Evolutionary conservation across 2,329 filamentous ascomycete species (phyloP), one percentile per base, ranked within the genome.

Genomic region (Cladosporium sphaerospermum): DNA sequence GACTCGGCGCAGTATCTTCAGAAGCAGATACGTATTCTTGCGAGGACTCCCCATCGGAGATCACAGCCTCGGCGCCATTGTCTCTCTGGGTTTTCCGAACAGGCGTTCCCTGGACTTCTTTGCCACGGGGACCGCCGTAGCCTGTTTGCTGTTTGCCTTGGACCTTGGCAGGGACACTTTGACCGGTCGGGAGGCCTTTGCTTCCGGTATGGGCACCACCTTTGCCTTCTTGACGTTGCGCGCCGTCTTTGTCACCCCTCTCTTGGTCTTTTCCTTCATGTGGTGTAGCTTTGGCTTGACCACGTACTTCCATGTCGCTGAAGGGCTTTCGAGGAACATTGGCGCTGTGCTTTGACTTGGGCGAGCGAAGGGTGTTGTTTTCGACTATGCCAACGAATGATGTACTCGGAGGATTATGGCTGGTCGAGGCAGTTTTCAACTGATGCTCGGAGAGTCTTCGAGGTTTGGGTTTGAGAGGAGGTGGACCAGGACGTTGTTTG

Each of bases 351-450:
- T 75, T 60, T 11, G 68, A 64, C 56, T 40, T 45, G 57, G 32
- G 62, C 62, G 41, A 37, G 11, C 43, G 52, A 14, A 52, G 58
- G 7, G 59, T 42, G 37, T 71, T 75, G 57, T 76, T 73, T 68
- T 90, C 86, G 59, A 89, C 89, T 71, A 88, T 76, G 37, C 79
- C 79, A 51, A 89, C 84, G 16, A 89, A 73, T 4, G 82, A 79
- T 3, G 75, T 81, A 0, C 85, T 84, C 0, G 85, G 77, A 19
- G 79, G 34, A 8, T 19, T 53, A 11, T 44, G 54, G 28, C 44
- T 34, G 14, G 36, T 14, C 36, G 36, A 14, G 16, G 36, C 36
- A 9, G 49, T 48, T 43, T 32, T 51, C 28, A 37, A 47, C 37
- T 53, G 50, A 33, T 56, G 49, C 31, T 49, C 54, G 23, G 62